Conservation (phyloP, 1,284 basidiomycete species). For the Ceratobasidium sp. region DNA sequence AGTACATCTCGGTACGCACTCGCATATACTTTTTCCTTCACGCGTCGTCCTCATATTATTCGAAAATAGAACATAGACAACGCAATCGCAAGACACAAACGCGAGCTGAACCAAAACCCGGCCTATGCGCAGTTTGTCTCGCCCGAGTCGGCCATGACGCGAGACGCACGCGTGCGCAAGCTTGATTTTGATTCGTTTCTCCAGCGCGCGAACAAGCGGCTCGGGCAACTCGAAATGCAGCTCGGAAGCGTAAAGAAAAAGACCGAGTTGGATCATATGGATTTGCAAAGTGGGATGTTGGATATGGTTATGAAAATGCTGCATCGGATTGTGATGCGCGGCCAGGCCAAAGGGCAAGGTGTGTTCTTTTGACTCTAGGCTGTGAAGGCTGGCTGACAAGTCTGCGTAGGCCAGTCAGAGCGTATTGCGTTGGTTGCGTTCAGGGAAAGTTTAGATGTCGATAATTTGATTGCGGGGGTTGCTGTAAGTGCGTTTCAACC, state of each 20-base stretch:
- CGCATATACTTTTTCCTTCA: background rate
- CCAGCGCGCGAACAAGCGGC: slow-evolving; percentile 79
- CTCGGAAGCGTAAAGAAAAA: slow-evolving; percentile 72
- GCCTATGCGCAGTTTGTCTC: slow-evolving; percentile 68
- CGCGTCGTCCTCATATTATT: background rate
- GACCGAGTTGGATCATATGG: slow-evolving; percentile 69
- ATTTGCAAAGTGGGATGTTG: slow-evolving; percentile 62
- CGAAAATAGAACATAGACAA: slow-evolving; percentile 64
- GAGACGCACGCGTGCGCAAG: slow-evolving; percentile 71
- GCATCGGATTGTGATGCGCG: slow-evolving; percentile 75
- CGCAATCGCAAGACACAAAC: slow-evolving; percentile 76
- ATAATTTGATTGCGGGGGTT: slow-evolving; percentile 77
- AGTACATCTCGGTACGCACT: slow-evolving; percentile 70
- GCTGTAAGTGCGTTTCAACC: slow-evolving; percentile 59
- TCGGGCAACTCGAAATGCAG: slow-evolving; percentile 76
- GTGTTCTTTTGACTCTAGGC: background rate
- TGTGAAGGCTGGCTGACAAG: background rate
- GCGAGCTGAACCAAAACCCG: slow-evolving; percentile 70
- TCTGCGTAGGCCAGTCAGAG: slow-evolving; percentile 43
- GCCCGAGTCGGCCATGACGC: slow-evolving; percentile 58
- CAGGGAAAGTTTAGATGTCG: slow-evolving; percentile 64
- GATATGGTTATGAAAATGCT: slow-evolving; percentile 69
- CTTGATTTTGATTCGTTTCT: slow-evolving; percentile 82
- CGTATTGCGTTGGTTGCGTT: slow-evolving; percentile 84
- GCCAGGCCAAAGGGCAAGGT: slow-evolving; percentile 79